A percentile compares a stretch with the other conserved stretches of the same genome.
Evolutionary conservation across 2,329 filamentous ascomycete species (phyloP).

Genomic region (Calonectria honghensis): DNA sequence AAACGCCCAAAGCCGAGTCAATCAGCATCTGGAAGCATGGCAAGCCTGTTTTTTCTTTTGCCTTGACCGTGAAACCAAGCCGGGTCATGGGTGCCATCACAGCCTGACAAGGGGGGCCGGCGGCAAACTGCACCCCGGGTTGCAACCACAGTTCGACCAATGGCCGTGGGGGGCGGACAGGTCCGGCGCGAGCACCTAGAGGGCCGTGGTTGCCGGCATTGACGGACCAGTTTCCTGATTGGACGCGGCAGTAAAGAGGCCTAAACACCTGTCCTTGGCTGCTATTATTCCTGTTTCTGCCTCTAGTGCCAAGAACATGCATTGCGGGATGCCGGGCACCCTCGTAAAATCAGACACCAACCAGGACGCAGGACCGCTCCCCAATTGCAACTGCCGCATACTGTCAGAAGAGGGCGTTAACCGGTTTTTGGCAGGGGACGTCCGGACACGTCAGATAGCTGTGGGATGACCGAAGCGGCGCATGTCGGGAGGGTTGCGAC

Average conservation of each 20-base stretch:
- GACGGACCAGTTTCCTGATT: constrained; percentile 2
- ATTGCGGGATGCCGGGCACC: not conserved
- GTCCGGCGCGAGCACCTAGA: not conserved
- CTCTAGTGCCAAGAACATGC: not conserved
- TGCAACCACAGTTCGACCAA: not conserved
- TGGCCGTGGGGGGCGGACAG: not conserved
- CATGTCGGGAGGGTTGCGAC: not conserved
- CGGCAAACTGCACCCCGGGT: not conserved
- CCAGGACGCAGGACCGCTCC: not conserved
- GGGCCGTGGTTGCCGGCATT: not conserved
- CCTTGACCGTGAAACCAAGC: constrained; percentile 11
- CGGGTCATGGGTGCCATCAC: not conserved
- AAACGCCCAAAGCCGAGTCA: not conserved
- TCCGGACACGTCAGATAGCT: constrained; percentile 17
- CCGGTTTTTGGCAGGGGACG: not conserved
- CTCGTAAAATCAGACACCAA: no score
- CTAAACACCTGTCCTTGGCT: not conserved
- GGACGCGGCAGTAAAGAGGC: not conserved
- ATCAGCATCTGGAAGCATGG: not conserved
- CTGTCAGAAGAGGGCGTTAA: not conserved
- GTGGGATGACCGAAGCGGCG: constrained; percentile 25
- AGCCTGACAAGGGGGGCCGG: constrained; percentile 1
- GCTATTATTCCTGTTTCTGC: not conserved
- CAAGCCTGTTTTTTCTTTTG: constrained; percentile 9
- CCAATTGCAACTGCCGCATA: not conserved